phyloP scores from a whole-genome alignment of 1,139 yeast genomes.

The Suhomyces wounanorum region DNA sequence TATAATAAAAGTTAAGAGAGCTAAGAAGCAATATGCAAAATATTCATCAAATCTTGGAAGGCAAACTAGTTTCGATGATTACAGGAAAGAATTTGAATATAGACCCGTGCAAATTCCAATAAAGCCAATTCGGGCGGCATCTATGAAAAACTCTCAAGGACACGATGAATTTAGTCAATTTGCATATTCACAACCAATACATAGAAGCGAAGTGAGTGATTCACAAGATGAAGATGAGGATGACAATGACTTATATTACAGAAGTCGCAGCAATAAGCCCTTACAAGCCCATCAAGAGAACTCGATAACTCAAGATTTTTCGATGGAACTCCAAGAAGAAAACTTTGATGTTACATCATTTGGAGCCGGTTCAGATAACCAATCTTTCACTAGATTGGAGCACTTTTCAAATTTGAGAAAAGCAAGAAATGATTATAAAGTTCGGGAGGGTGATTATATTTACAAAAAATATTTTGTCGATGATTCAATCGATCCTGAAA shows the following conservation, averaged over 20 bases:
- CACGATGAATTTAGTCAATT: conserved; percentile 5
- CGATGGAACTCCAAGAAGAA: conserved; percentile 8
- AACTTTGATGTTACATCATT: conserved; percentile 1
- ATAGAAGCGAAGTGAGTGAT: neutral
- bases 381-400: conserved; percentile 16
- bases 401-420: conserved; percentile 17
- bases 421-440: conserved; percentile 41
- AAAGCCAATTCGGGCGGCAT: neutral
- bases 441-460: conserved; percentile 51
- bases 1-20: conserved; percentile 19
- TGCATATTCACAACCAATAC: conserved; percentile 1
- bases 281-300: neutral
- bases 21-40: conserved; percentile 11
- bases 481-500: conserved; percentile 51
- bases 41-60: conserved; percentile 10
- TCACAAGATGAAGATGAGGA: conserved; percentile 12
- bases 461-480: conserved; percentile 43
- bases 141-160: neutral
- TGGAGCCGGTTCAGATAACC: conserved; percentile 8
- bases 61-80: conserved; percentile 25
- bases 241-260: conserved; percentile 17
- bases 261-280: conserved; percentile 12
- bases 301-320: conserved; percentile 3
- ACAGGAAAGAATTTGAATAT: conserved; percentile 36
- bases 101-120: conserved; percentile 24